phyloP scores from a whole-genome alignment of 441 rosid species.

The Dalechampia spathulata region DNA sequence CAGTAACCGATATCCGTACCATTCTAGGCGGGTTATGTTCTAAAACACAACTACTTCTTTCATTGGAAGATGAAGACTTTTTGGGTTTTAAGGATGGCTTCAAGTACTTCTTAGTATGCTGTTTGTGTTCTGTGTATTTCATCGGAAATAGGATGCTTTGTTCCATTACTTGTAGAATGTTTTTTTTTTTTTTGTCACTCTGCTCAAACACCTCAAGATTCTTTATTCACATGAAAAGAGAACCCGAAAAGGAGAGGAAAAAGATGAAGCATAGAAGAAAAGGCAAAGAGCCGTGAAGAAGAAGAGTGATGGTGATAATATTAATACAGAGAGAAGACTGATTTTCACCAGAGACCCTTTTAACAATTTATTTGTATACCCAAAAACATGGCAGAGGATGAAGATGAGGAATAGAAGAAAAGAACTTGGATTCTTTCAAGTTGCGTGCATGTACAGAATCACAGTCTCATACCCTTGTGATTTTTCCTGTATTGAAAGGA shows the following conservation, averaged over 20 bases:
- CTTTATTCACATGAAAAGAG: slow-evolving; percentile 28
- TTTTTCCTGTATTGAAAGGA: too few relatives aligned
- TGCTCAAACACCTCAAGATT: slow-evolving; percentile 5
- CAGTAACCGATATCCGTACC: slow-evolving; percentile 53
- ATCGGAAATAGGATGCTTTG: slow-evolving; percentile 41
- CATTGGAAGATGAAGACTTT: slow-evolving; percentile 4
- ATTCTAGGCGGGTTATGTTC: slow-evolving; percentile 10
- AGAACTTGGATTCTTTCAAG: too few relatives aligned
- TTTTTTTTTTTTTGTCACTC: background rate
- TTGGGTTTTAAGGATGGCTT: slow-evolving; percentile 19
- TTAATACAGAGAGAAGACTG: too few relatives aligned
- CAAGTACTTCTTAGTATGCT: slow-evolving; percentile 35
- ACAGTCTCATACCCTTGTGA: too few relatives aligned
- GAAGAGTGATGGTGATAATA: slow-evolving; percentile 12
- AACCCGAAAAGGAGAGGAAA: slow-evolving; percentile 1
- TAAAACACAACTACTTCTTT: slow-evolving; percentile 1
- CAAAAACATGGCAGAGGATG: background rate
- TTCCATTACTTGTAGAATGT: slow-evolving; percentile 23
- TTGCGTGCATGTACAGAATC: too few relatives aligned
- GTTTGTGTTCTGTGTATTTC: slow-evolving; percentile 58
- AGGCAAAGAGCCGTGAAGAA: slow-evolving; percentile 17
- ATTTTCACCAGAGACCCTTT: too few relatives aligned
- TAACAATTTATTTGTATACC: too few relatives aligned
- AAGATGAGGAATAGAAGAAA: background rate
- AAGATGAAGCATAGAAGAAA: too few relatives aligned